Evolutionary conservation across 1,139 yeast genomes (phyloP), one percentile per base, ranked within the genome.

Genomic region (Pichia sp.): DNA sequence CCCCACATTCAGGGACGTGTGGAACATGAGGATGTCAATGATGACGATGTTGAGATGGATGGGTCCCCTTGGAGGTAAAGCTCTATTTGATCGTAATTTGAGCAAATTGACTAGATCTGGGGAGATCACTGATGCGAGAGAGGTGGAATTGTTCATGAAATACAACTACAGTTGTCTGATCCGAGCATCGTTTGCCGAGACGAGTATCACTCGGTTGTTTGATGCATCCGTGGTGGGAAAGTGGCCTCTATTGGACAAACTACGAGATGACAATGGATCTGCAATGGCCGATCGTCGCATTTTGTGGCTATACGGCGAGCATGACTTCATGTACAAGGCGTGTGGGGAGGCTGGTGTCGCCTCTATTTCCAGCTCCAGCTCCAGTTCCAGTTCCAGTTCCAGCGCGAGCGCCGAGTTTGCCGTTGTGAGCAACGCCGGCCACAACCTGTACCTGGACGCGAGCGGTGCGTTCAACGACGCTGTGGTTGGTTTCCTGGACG

Each of bases 301-400:
- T 20, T 56, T 74, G 48, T 67, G 87, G 59, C 56, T 85, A 26
- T 87, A 86, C 54, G 96, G 96, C 0, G 77, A 81, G 47, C 74
- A 67, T 46, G 96, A 87, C 55, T 87, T 91, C 72, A 87, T 87
- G 96, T 82, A 83, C 52, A 64, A 72, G 2, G 72, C 69, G 33
- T 91, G 93, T 0, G 96, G 95, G 1, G 67, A 70, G 38, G 74
- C 76, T 32, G 66, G 62, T 3, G 50, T 56, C 1, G 68, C 69
- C 38, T 73, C 76, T 32, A 66, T 63, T 3, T 50, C 64, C 20
- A 47, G 57, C 26, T n/a, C n/a, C n/a, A n/a, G n/a, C n/a, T n/a
- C n/a, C n/a, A n/a, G n/a, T n/a, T n/a, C n/a, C n/a, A n/a, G n/a
- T n/a, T n/a, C n/a, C n/a, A n/a, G n/a, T n/a, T 55, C 76, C 38